Evolutionary conservation across 768 basidiomycete genomes (phyloP).

Genomic region (Roridomyces roridus): DNA sequence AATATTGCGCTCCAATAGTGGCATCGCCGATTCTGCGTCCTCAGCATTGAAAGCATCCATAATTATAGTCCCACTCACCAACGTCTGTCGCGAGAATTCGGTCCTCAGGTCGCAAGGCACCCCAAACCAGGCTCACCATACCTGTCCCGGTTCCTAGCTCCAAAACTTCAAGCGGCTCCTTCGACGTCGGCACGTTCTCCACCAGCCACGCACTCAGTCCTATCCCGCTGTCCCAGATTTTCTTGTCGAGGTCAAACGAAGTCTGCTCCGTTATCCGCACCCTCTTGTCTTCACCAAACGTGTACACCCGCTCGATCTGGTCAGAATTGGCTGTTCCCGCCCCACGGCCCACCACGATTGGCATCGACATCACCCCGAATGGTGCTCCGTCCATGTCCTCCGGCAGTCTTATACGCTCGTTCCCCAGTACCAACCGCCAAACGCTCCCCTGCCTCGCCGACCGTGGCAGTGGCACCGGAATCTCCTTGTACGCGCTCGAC

Average conservation of each 20-base stretch:
- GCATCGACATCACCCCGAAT: slow-evolving; percentile 74
- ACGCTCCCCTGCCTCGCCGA: slow-evolving; percentile 47
- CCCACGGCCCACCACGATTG: slow-evolving; percentile 50
- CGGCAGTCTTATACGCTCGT: slow-evolving; percentile 39
- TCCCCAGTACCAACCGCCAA: slow-evolving; percentile 68
- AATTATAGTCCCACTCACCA: slow-evolving; percentile 48
- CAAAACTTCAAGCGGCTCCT: slow-evolving; percentile 33
- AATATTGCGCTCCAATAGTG: slow-evolving; percentile 79
- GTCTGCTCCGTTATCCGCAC: slow-evolving; percentile 79
- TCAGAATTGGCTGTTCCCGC: slow-evolving; percentile 43
- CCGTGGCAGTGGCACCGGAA: slow-evolving; percentile 70
- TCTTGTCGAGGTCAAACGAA: slow-evolving; percentile 95
- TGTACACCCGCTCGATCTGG: slow-evolving; percentile 64
- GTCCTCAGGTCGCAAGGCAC: slow-evolving; percentile 56
- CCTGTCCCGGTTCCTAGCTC: slow-evolving; percentile 79
- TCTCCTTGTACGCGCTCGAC: slow-evolving; percentile 75
- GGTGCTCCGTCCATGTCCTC: slow-evolving; percentile 48
- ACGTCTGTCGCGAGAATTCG: slow-evolving; percentile 74
- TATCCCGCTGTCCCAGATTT: slow-evolving; percentile 96
- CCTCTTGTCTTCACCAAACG: slow-evolving; percentile 25
- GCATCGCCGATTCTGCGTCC: slow-evolving; percentile 75
- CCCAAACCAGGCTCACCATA: slow-evolving; percentile 73
- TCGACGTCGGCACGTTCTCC: neutral
- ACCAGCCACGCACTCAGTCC: slow-evolving; percentile 84
- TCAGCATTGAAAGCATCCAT: neutral